Evolutionary conservation across 169 alveolate genomes (phyloP).

Genomic region (Theileria luwenshuni): DNA sequence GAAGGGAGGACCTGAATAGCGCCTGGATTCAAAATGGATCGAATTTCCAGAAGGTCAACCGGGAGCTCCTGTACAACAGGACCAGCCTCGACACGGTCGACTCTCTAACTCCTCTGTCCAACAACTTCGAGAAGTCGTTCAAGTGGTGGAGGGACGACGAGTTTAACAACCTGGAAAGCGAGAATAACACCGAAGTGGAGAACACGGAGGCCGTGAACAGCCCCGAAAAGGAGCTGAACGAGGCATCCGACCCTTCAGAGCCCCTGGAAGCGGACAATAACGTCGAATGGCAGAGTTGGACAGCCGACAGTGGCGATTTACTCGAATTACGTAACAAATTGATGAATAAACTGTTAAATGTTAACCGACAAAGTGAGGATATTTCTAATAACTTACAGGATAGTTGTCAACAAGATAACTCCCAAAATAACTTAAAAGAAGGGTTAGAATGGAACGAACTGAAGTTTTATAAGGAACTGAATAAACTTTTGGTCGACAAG

Average conservation of each 20-base stretch:
- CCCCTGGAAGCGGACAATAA: background rate
- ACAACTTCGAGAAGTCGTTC: slow-evolving; percentile 21
- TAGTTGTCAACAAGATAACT: background rate
- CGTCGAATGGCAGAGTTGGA: slow-evolving; percentile 10
- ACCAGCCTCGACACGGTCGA: slow-evolving; percentile 10
- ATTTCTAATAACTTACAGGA: background rate
- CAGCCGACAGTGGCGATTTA: background rate
- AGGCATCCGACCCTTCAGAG: background rate
- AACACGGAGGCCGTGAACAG: background rate
- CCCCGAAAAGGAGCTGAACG: background rate
- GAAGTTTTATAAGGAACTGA: slow-evolving; percentile 28
- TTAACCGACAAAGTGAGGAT: background rate
- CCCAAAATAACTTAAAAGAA: background rate
- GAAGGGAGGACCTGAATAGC: background rate
- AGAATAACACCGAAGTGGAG: background rate
- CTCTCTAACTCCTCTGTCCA: background rate
- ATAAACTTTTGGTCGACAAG: slow-evolving; percentile 24
- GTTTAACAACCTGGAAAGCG: background rate
- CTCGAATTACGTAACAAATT: background rate
- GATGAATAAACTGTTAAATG: slow-evolving; percentile 1
- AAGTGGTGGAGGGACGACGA: slow-evolving; percentile 65
- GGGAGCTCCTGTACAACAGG: background rate
- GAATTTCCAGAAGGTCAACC: background rate
- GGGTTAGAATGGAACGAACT: slow-evolving; percentile 13
- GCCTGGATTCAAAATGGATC: background rate